phyloP scores from a whole-genome alignment of 208 protist species.

The Trichomonas tenax region DNA sequence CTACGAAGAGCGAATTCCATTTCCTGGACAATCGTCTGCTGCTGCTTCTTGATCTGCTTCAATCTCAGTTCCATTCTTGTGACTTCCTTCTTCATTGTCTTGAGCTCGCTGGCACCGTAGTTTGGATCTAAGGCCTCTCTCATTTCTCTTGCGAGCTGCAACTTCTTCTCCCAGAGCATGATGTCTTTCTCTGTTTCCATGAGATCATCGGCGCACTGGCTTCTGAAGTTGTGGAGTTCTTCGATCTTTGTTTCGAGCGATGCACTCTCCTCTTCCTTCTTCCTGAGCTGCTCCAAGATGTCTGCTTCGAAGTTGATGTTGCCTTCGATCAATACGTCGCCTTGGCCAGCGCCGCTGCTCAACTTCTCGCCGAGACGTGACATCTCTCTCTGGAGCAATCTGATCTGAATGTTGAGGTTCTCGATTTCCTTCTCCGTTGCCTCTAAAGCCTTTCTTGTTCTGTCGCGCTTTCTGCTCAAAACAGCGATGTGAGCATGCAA shows the following conservation, averaged over 20 bases:
- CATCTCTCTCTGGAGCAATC: not conserved
- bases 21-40: constrained; percentile 8
- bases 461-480: not conserved
- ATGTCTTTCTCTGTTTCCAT: constrained; percentile 20
- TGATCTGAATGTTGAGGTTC: not conserved
- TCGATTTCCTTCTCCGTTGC: not conserved
- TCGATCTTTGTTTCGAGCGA: not conserved
- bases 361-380: not conserved
- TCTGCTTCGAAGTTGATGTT: constrained; percentile 1
- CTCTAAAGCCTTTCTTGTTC: not conserved
- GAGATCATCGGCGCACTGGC: not conserved
- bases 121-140: constrained; percentile 14
- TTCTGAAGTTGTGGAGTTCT: not conserved
- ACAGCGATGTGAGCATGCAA: not conserved
- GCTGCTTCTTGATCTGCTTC: constrained; percentile 18
- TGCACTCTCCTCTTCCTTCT: not conserved
- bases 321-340: not conserved
- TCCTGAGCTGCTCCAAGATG: not conserved
- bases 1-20: not conserved
- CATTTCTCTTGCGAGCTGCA: not conserved
- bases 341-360: not conserved
- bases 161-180: not conserved
- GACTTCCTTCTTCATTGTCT: constrained; percentile 17
- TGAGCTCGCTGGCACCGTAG: not conserved
- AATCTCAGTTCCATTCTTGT: not conserved